These are phyloP conservation scores for Aspergillus latus DNA, from an alignment of 2,329 filamentous ascomycete genomes.

Conservation along the genomic window DNA sequence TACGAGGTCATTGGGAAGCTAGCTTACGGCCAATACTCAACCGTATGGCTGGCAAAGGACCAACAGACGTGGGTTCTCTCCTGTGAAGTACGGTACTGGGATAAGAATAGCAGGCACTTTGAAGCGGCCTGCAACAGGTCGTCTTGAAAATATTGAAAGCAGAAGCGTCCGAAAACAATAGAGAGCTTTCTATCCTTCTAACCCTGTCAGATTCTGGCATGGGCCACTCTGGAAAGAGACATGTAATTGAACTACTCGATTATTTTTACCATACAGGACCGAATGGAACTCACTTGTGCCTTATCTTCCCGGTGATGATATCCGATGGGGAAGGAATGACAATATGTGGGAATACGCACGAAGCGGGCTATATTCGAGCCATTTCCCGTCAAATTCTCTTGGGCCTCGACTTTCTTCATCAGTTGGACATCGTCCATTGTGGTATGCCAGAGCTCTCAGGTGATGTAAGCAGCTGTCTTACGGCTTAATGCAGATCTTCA, in stretches of 20 bases:
- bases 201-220: conserved; percentile 9
- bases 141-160: conserved; percentile 20
- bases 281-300: conserved; percentile 20
- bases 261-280: neutral
- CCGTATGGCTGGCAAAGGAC: conserved; percentile 28
- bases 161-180: conserved; percentile 8
- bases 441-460: conserved; percentile 13
- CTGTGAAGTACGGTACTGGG: neutral
- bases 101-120: no score
- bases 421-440: conserved; percentile 20
- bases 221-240: conserved; percentile 21
- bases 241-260: conserved; percentile 14
- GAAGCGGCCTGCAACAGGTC: conserved; percentile 17
- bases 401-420: conserved; percentile 22
- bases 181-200: conserved; percentile 23
- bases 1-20: conserved; percentile 24
- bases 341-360: conserved; percentile 13
- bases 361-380: conserved; percentile 10
- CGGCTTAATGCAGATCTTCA: conserved; percentile 20
- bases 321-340: conserved; percentile 25
- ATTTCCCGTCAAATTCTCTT: conserved; percentile 21
- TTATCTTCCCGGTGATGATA: conserved; percentile 28
- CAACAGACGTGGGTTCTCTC: conserved; percentile 2
- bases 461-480: neutral
- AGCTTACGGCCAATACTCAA: conserved; percentile 23